phyloP scores from a whole-genome alignment of 2,329 filamentous ascomycete species.

The Beauveria australis region DNA sequence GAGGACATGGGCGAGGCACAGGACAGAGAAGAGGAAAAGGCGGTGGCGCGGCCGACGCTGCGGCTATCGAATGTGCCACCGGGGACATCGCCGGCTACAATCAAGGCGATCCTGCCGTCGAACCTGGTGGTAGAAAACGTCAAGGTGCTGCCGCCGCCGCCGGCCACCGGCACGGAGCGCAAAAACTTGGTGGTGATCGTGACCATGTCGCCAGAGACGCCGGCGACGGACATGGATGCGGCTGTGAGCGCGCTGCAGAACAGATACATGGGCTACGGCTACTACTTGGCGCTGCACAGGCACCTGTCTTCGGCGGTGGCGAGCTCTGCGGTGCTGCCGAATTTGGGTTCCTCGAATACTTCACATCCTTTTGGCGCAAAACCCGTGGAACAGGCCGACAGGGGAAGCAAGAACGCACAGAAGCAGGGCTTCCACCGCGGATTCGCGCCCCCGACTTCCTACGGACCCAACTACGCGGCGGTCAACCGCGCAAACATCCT shows the following conservation, averaged over 20 bases:
- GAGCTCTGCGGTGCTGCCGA: conserved; percentile 31
- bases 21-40: conserved; percentile 46
- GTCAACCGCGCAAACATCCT: conserved; percentile 40
- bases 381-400: conserved; percentile 38
- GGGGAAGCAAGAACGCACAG: conserved; percentile 26
- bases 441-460: conserved; percentile 72
- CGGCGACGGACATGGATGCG: conserved; percentile 74
- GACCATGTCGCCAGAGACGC: conserved; percentile 70
- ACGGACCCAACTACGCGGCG: conserved; percentile 36
- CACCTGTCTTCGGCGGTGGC: conserved; percentile 71
- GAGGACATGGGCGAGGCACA: conserved; percentile 38
- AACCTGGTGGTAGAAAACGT: conserved; percentile 63
- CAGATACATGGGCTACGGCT: conserved; percentile 76
- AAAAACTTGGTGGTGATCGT: conserved; percentile 73
- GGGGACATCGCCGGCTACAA: conserved; percentile 47
- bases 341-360: conserved; percentile 25
- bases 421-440: conserved; percentile 44
- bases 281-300: conserved; percentile 70
- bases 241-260: conserved; percentile 73
- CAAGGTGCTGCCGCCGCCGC: conserved; percentile 53
- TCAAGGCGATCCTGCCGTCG: conserved; percentile 51
- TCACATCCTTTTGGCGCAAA: conserved; percentile 74
- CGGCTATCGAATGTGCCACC: conserved; percentile 54
- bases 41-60: conserved; percentile 54
- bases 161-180: conserved; percentile 46